Conservation (phyloP, 768 basidiomycete species). For the Saitozyma sp. region DNA sequence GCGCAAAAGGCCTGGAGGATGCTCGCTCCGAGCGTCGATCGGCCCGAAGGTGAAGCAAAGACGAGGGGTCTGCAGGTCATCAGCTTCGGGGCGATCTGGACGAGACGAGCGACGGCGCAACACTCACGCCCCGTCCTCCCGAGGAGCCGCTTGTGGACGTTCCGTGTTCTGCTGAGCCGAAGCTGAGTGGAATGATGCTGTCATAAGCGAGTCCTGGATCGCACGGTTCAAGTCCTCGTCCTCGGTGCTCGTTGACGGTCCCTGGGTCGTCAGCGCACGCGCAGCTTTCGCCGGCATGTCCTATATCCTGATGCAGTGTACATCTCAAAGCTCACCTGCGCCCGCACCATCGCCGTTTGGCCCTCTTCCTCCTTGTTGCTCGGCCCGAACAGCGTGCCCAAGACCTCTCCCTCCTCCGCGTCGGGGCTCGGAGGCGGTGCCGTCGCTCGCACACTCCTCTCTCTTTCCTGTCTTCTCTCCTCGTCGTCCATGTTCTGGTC, state of each 20-base stretch:
- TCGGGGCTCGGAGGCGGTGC: slow-evolving; percentile 41
- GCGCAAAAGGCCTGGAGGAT: slow-evolving; percentile 37
- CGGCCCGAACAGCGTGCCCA: slow-evolving; percentile 34
- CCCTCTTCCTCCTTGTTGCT: slow-evolving; percentile 40
- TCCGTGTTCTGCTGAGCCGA: slow-evolving; percentile 25
- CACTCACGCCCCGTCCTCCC: slow-evolving; percentile 39
- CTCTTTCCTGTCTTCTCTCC: slow-evolving; percentile 21
- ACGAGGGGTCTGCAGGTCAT: slow-evolving; percentile 25
- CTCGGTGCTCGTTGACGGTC: slow-evolving; percentile 14
- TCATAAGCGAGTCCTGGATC: slow-evolving; percentile 50
- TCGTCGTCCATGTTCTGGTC: slow-evolving; percentile 8
- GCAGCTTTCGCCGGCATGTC: not conserved
- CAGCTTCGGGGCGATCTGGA: not conserved
- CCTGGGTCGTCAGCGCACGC: not conserved
- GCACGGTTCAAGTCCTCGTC: slow-evolving; percentile 44
- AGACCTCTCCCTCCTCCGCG: slow-evolving; percentile 12
- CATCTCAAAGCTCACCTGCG: slow-evolving; percentile 18
- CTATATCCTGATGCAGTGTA: too few species aligned
- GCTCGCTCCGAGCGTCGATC: slow-evolving; percentile 34
- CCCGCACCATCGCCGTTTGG: slow-evolving; percentile 27
- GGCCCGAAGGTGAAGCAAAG: slow-evolving; percentile 28
- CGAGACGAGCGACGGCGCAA: not conserved
- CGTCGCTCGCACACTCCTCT: slow-evolving; percentile 36
- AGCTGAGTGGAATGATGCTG: slow-evolving; percentile 44
- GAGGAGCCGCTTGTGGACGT: slow-evolving; percentile 14